These are phyloP conservation scores for Heritiera fomes DNA, from an alignment of 345 rosid genomes.

Conservation along the genomic window DNA sequence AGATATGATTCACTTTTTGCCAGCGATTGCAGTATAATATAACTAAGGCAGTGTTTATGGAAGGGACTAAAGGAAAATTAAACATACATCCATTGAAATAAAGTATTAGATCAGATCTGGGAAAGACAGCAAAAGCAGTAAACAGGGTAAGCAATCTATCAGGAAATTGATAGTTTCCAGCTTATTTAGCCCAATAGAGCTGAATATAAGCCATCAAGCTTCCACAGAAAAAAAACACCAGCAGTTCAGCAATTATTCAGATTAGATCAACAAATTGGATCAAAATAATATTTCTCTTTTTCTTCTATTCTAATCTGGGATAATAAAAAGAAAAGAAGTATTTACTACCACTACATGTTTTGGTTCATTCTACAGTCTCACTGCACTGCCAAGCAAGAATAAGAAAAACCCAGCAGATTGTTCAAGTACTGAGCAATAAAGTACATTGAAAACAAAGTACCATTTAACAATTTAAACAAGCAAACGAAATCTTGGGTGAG, in stretches of 20 bases:
- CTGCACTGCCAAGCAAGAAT: too few relatives aligned
- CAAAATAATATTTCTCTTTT: too few relatives aligned
- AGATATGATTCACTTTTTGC: neutral
- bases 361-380: neutral
- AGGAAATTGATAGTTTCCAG: too few relatives aligned
- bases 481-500: constrained; percentile 8
- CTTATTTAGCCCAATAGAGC: too few relatives aligned
- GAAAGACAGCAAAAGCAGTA: too few relatives aligned
- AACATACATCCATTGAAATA: neutral
- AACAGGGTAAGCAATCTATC: neutral
- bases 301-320: neutral
- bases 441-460: neutral
- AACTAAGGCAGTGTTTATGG: neutral
- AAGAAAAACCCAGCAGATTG: neutral
- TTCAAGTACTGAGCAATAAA: neutral
- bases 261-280: too few relatives aligned
- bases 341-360: neutral
- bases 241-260: too few relatives aligned
- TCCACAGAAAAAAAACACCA: too few relatives aligned
- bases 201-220: too few relatives aligned
- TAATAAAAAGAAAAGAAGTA: neutral
- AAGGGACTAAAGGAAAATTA: neutral
- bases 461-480: neutral
- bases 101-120: neutral
- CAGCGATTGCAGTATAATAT: neutral